Evolutionary conservation across 2,329 filamentous ascomycete genomes (phyloP), one percentile per base, ranked within the genome.

Genomic region (Monosporascus sp.): DNA sequence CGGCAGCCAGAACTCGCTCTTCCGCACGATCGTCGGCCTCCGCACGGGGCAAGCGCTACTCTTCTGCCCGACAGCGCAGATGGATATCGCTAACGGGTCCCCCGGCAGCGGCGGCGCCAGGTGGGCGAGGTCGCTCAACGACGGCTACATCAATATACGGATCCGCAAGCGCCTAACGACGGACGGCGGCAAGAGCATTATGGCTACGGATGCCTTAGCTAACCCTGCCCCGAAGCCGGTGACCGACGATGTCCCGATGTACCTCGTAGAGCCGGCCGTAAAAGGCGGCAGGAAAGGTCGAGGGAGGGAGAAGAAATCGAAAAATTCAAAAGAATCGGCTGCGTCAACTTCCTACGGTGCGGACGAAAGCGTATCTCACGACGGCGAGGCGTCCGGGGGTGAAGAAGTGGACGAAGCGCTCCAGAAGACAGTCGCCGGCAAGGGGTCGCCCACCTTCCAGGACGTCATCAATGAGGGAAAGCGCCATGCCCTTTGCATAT

Each of bases 31-130:
- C 9, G 51, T 62, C 3, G 36, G 18, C 7, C 54, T 64, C 4
- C 38, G 50, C 6, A 61, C 57, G 1, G 60, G 62, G 20, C 50
- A 63, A 34, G 61, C 60, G 2, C 22, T 64, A n/a, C 44, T 64
- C 1, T 64, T 64, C 48, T 60, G 57, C 17, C 61, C 62, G 1
- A 61, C 57, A 1, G 62, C 59, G 1, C 53, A 51, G 22, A 37
- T 62, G n/a, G 53, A 52, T n/a, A n/a, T 57, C 1, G 17, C 7
- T 7, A 7, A 39, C 15, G 24, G 38, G 9, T 44, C 38, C 38
- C 38, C 22, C 20, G 6, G 17, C 42, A 8, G 24, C 3, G 17
- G 22, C 2, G 11, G 39, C 2, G 6, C 17, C 18, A n/a, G 42
- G n/a, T 4, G 6, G 6, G 14, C 53, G 5, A 54, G 41, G 14